Evolutionary conservation across 108 stramenopile genomes (phyloP), one percentile per base, ranked within the genome.

Genomic region (Cylindrotheca fusiformis): DNA sequence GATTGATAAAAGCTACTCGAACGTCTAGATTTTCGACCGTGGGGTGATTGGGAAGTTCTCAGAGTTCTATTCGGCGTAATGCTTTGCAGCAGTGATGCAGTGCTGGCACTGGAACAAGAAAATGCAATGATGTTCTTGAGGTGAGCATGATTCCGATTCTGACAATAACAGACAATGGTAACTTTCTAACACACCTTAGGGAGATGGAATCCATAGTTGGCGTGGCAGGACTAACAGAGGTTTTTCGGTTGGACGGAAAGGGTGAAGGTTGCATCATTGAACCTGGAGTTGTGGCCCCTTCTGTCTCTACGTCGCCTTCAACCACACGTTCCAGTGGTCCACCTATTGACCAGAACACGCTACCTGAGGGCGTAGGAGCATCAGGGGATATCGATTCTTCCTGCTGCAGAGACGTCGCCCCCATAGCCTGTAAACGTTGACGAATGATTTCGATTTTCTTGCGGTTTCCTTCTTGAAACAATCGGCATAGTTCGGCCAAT

Each of bases 251-350:
- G 4, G 31, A 44, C 3, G 23, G 41, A 67, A 55, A 57, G 8
- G 71, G 71, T 22, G 65, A 66, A 2, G 65, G 65, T 18, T 64
- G 56, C 5, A 72, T 41, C 29, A 48, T 17, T 5, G 71, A 72
- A 33, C 71, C 71, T 10, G 71, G 71, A 20, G 71, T 72, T 47
- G 71, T 72, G 0, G 56, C 46, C 29, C 71, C 71, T 33, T 72
- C 71, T 29, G 71, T 72, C 65, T 72, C 71, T 4, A 58, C 62
- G 30, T 74, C 72, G 0, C 48, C 60, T 47, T 74, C 72, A 18
- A 58, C 14, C 3, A 74, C 72, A 32, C 53, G 50, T 20, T 74
- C 65, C 32, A 74, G 31, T 10, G 72, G 72, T 21, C 65, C 65
- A 10, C 65, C 65, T 22, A 67, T 3, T 6, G 55, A 67, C 54